Evolutionary conservation across 179 eudicot species (phyloP).

Genomic region (Patellifolia procumbens): DNA sequence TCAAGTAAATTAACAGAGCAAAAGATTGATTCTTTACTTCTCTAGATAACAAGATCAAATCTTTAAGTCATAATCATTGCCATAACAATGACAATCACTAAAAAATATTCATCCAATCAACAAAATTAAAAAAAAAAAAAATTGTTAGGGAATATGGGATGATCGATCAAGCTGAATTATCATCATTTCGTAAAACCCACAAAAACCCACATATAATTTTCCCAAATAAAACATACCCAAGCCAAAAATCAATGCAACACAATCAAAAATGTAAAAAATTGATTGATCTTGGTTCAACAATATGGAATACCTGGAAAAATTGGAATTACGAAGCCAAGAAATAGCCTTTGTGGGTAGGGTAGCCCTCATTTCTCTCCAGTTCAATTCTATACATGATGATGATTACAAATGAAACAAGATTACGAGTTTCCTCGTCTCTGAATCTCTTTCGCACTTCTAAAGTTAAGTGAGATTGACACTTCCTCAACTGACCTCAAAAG

Average conservation of each 20-base stretch:
- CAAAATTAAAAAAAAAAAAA: not conserved
- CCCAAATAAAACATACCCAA: constrained; percentile 8
- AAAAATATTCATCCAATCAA: not conserved
- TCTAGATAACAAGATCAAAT: not conserved
- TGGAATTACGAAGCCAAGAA: constrained; percentile 33
- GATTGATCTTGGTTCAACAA: not conserved
- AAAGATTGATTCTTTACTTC: not conserved
- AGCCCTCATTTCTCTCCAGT: constrained; percentile 38
- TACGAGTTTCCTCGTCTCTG: not conserved
- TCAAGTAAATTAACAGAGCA: not conserved
- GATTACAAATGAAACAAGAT: not conserved
- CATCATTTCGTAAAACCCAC: not conserved
- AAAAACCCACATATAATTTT: constrained; percentile 15
- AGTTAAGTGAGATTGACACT: constrained; percentile 14
- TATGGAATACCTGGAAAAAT: constrained; percentile 39
- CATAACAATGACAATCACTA: not conserved
- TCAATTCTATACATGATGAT: constrained; percentile 40
- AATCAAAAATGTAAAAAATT: not conserved
- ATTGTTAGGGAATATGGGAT: not conserved
- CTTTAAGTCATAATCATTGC: not conserved
- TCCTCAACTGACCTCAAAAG: too few species aligned
- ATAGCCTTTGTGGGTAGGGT: constrained; percentile 33
- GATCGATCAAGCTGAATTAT: constrained; percentile 1
- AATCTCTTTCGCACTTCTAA: not conserved
- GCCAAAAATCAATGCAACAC: not conserved